Conservation (phyloP, 1,139 yeast species). For the Protomyces lactucae-debilis region DNA sequence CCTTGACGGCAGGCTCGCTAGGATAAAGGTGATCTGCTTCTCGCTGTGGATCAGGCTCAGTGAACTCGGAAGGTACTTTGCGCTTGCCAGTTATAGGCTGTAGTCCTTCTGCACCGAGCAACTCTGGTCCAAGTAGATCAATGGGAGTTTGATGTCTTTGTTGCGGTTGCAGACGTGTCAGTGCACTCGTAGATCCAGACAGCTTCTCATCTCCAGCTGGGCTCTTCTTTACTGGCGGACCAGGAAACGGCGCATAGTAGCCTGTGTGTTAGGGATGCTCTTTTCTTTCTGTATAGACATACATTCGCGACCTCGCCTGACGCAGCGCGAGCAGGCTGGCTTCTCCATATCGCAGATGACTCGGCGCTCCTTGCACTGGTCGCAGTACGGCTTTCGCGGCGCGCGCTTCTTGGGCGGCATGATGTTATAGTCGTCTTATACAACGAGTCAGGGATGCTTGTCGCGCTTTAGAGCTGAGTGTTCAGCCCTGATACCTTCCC, state of each 20-base stretch:
- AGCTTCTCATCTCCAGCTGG: not conserved
- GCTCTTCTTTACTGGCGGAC: not conserved
- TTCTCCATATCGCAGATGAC: conserved; percentile 5
- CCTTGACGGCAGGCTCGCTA: not conserved
- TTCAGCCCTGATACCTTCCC: too few species aligned
- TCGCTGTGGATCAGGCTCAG: not conserved
- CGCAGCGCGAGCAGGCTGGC: conserved; percentile 1
- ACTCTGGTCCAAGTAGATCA: not conserved
- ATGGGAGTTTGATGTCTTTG: not conserved
- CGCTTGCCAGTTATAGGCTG: not conserved
- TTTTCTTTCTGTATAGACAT: not conserved
- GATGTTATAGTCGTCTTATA: not conserved
- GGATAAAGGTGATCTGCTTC: not conserved
- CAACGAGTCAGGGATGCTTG: too few species aligned
- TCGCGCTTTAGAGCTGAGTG: too few species aligned
- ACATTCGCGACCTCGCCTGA: not conserved
- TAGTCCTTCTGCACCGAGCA: not conserved
- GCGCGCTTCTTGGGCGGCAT: not conserved
- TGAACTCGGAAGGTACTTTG: not conserved
- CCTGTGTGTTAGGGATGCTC: not conserved
- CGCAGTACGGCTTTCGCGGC: conserved; percentile 12
- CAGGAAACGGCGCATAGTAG: not conserved
- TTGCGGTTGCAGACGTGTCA: not conserved
- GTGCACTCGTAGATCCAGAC: not conserved
- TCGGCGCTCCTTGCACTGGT: conserved; percentile 5